Conservation (phyloP, 1,139 yeast species). For the Kodamaea alishanica region DNA sequence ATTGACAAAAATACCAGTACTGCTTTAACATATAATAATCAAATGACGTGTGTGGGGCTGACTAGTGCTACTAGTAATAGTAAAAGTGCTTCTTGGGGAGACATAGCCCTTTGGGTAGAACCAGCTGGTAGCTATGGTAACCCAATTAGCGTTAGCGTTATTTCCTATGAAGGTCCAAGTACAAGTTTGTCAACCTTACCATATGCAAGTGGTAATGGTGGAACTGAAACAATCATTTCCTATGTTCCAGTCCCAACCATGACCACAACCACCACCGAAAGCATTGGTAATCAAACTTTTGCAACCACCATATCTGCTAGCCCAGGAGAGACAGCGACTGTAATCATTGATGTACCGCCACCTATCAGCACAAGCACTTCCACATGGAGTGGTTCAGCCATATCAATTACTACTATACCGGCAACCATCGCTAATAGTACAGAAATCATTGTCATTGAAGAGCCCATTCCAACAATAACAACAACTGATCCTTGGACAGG, state of each 20-base stretch:
- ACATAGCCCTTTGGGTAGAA: too few species aligned
- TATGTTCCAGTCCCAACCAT: constrained; percentile 14
- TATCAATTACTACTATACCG: constrained; percentile 1
- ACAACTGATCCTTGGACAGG: constrained; percentile 7
- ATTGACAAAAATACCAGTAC: too few species aligned
- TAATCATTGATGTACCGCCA: constrained; percentile 2
- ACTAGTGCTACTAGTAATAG: too few species aligned
- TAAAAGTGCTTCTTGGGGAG: too few species aligned
- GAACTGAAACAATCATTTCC: constrained; percentile 16
- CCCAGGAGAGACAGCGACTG: constrained; percentile 1
- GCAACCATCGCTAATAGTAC: constrained; percentile 1
- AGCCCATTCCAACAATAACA: constrained; percentile 6
- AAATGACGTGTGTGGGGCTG: too few species aligned
- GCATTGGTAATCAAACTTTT: constrained; percentile 1
- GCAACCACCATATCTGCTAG: not conserved
- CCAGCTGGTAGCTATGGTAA: too few species aligned
- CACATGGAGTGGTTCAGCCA: constrained; percentile 2
- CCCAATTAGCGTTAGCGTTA: too few species aligned
- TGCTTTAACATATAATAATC: too few species aligned
- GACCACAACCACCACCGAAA: constrained; percentile 9
- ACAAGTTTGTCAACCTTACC: too few species aligned
- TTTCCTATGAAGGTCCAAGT: too few species aligned
- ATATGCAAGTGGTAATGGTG: constrained; percentile 5
- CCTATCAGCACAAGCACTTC: constrained; percentile 1
- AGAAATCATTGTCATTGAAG: constrained; percentile 7